Conservation (phyloP, 1,284 basidiomycete genomes). For the Sphagnurus paluster region DNA sequence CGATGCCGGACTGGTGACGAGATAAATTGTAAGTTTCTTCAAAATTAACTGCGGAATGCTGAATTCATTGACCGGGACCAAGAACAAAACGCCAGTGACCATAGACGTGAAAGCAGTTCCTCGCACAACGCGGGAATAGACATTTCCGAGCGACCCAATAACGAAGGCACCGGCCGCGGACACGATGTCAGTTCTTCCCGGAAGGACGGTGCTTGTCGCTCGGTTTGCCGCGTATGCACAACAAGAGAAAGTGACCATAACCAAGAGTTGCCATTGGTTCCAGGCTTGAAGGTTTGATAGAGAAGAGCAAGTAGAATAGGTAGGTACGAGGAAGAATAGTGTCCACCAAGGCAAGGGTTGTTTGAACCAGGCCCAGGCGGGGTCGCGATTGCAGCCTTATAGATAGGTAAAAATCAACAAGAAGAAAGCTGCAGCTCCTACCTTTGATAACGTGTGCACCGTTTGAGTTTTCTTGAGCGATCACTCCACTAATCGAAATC, state of each 20-base stretch:
- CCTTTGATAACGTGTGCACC: slow-evolving; percentile 54
- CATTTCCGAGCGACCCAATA: slow-evolving; percentile 79
- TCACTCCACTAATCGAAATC: slow-evolving; percentile 52
- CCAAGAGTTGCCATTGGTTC: slow-evolving; percentile 63
- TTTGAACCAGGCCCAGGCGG: slow-evolving; percentile 74
- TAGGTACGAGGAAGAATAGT: slow-evolving; percentile 74
- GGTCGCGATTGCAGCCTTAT: slow-evolving; percentile 71
- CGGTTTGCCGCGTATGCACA: slow-evolving; percentile 73
- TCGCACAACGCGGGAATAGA: slow-evolving; percentile 75
- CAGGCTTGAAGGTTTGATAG: slow-evolving; percentile 76
- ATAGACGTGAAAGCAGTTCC: slow-evolving; percentile 87
- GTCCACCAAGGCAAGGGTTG: slow-evolving; percentile 79
- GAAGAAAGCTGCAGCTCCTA: slow-evolving; percentile 16
- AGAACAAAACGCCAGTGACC: slow-evolving; percentile 85
- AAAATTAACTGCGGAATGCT: neutral
- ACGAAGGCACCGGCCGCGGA: slow-evolving; percentile 80
- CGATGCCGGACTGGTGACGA: slow-evolving; percentile 69
- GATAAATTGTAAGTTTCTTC: neutral
- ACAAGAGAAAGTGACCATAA: slow-evolving; percentile 82
- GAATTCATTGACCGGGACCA: slow-evolving; percentile 70
- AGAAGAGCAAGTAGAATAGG: slow-evolving; percentile 79
- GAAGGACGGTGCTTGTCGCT: slow-evolving; percentile 47
- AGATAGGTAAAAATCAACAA: neutral
- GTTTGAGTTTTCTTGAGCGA: slow-evolving; percentile 57
- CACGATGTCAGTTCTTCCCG: slow-evolving; percentile 57